Percentiles rank a stretch among this genome's conserved stretches.
These are phyloP conservation scores for Polygonum maritimum DNA, from an alignment of 148 eudicot genomes.

Conservation along the genomic window DNA sequence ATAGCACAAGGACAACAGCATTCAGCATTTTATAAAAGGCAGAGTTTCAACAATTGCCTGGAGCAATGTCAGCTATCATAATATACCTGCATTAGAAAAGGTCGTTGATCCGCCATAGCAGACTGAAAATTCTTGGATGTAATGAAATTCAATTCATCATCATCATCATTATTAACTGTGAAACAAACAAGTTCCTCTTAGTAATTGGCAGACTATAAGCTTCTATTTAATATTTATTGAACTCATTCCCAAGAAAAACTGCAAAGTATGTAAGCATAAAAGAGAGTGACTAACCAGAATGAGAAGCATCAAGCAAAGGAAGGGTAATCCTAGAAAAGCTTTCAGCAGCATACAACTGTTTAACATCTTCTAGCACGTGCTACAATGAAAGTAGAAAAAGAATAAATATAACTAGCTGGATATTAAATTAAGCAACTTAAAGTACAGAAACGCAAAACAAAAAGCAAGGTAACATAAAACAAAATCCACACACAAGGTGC, in stretches of 20 bases:
- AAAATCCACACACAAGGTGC: slow-evolving; percentile 43
- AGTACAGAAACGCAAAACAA: slow-evolving; percentile 5
- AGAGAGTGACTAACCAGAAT: slow-evolving; percentile 40
- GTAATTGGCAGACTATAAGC: background rate
- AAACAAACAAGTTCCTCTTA: slow-evolving; percentile 14
- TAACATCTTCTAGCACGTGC: slow-evolving; percentile 49
- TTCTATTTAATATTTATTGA: background rate
- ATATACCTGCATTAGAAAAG: slow-evolving; percentile 55
- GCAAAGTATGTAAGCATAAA: background rate
- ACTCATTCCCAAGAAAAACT: background rate
- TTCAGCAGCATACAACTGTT: slow-evolving; percentile 34
- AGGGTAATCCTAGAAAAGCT: slow-evolving; percentile 35
- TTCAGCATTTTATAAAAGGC: background rate
- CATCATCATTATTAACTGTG: slow-evolving; percentile 29
- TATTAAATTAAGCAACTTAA: background rate
- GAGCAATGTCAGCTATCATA: background rate
- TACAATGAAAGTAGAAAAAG: slow-evolving; percentile 15
- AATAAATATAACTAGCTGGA: background rate
- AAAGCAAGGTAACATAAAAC: background rate
- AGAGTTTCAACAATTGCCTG: background rate
- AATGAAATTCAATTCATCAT: slow-evolving; percentile 27
- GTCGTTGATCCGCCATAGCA: slow-evolving; percentile 29
- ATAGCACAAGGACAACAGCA: background rate
- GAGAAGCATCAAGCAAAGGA: slow-evolving; percentile 46
- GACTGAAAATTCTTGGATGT: slow-evolving; percentile 37